These are phyloP conservation scores for Oxyria digyna DNA, from an alignment of 148 eudicot genomes.

Conservation along the genomic window DNA sequence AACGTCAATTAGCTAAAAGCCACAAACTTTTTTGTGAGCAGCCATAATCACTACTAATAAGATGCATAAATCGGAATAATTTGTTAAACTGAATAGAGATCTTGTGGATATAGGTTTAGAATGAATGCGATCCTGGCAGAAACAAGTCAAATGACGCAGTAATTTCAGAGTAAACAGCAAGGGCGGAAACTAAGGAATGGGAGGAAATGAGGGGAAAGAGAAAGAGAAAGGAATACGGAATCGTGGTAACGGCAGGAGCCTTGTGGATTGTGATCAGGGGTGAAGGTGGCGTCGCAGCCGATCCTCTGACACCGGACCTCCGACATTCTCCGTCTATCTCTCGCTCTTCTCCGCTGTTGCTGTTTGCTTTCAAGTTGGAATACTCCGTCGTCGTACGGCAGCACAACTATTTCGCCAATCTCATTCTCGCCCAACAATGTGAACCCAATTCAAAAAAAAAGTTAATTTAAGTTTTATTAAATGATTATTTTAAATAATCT, in stretches of 20 bases:
- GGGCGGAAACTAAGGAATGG: background rate
- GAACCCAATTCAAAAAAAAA: no score
- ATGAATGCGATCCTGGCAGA: background rate
- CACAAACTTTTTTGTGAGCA: background rate
- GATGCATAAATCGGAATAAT: background rate
- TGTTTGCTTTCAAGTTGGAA: no score
- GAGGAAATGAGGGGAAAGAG: background rate
- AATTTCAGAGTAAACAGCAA: background rate
- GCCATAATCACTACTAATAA: background rate
- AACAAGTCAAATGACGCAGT: background rate
- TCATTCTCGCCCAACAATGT: no score
- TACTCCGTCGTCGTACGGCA: background rate
- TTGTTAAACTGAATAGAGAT: background rate
- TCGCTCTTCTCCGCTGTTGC: background rate
- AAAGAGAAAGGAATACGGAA: constrained; percentile 23
- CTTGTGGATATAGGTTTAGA: no score
- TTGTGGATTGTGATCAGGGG: constrained; percentile 58
- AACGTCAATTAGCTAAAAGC: no score
- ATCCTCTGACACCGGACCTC: constrained; percentile 74
- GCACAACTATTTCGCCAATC: background rate
- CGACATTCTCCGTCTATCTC: constrained; percentile 23
- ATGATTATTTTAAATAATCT: no score
- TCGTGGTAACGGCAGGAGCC: constrained; percentile 63
- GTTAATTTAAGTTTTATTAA: no score
- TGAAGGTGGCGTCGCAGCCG: constrained; percentile 73